These are phyloP conservation scores for Suillus bovinus DNA, from an alignment of 768 basidiomycete species.

Conservation along the genomic window DNA sequence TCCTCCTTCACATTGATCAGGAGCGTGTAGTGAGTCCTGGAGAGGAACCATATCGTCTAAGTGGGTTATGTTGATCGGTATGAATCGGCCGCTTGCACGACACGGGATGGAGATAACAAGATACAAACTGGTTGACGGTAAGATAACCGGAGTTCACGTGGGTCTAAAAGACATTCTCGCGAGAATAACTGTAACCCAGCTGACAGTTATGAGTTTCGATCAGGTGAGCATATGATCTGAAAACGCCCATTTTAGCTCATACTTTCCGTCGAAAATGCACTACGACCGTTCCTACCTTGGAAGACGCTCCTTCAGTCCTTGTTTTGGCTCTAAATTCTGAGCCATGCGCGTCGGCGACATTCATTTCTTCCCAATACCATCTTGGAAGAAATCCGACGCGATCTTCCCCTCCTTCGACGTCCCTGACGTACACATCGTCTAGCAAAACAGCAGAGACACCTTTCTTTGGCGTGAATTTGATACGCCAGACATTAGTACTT, in stretches of 20 bases:
- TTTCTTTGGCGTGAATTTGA: conserved; percentile 56
- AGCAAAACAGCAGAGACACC: conserved; percentile 57
- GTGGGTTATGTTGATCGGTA: background rate
- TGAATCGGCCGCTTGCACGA: background rate
- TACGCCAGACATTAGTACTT: conserved; percentile 62
- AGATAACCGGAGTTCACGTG: conserved; percentile 26
- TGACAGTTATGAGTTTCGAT: conserved; percentile 14
- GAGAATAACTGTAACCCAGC: conserved; percentile 5
- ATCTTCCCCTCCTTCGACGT: conserved; percentile 67
- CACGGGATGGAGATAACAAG: background rate
- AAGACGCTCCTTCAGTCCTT: conserved; percentile 4
- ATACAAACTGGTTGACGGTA: background rate
- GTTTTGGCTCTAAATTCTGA: conserved; percentile 11
- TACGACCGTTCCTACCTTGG: conserved; percentile 6
- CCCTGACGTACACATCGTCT: conserved; percentile 48
- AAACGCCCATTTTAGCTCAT: conserved; percentile 20
- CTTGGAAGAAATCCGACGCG: conserved; percentile 77
- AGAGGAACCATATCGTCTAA: background rate
- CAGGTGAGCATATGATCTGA: conserved; percentile 17
- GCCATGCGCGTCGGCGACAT: background rate
- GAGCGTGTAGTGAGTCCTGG: conserved; percentile 1
- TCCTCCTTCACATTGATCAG: conserved; percentile 8
- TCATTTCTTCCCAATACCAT: conserved; percentile 57
- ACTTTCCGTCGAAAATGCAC: conserved; percentile 24
- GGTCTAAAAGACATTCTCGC: conserved; percentile 14